Conservation (phyloP, 2,329 filamentous ascomycete genomes). For the Laburnicola sp. region DNA sequence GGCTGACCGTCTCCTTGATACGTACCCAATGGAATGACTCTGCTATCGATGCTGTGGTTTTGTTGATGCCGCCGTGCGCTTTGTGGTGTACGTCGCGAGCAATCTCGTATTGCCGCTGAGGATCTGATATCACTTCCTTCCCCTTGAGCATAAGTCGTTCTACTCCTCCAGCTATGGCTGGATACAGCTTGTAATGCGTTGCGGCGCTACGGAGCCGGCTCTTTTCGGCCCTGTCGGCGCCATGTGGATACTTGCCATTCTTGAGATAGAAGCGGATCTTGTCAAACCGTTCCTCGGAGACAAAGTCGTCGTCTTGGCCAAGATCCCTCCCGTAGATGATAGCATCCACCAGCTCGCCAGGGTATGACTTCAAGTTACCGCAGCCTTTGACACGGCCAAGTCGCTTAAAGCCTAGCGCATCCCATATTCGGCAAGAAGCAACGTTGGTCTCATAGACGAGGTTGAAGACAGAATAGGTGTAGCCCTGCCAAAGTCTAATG, state of each 20-base stretch:
- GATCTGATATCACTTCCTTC: conserved; percentile 94
- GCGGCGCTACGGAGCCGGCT: conserved; percentile 89
- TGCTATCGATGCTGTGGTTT: conserved; percentile 91
- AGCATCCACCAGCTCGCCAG: conserved; percentile 52
- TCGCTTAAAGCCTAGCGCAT: conserved; percentile 87
- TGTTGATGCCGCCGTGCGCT: conserved; percentile 93
- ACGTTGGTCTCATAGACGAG: conserved; percentile 93
- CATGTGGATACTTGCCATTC: conserved; percentile 88
- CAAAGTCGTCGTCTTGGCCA: conserved; percentile 72
- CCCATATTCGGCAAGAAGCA: conserved; percentile 87
- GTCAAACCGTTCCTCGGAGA: conserved; percentile 95
- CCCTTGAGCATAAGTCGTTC: conserved; percentile 89
- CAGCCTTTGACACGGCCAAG: conserved; percentile 73
- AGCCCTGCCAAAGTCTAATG: conserved; percentile 58
- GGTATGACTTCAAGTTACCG: conserved; percentile 54
- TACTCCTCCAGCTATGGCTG: conserved; percentile 49
- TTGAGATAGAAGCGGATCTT: conserved; percentile 98
- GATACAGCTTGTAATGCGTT: conserved; percentile 83
- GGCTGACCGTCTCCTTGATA: conserved; percentile 95
- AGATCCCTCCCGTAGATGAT: conserved; percentile 65
- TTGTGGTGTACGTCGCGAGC: conserved; percentile 73
- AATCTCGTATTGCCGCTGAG: conserved; percentile 82
- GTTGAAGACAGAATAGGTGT: conserved; percentile 92
- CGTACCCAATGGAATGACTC: conserved; percentile 93
- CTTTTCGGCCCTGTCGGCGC: conserved; percentile 93